Evolutionary conservation across 1,284 basidiomycete species (phyloP).

Genomic region (Cerioporus squamosus): DNA sequence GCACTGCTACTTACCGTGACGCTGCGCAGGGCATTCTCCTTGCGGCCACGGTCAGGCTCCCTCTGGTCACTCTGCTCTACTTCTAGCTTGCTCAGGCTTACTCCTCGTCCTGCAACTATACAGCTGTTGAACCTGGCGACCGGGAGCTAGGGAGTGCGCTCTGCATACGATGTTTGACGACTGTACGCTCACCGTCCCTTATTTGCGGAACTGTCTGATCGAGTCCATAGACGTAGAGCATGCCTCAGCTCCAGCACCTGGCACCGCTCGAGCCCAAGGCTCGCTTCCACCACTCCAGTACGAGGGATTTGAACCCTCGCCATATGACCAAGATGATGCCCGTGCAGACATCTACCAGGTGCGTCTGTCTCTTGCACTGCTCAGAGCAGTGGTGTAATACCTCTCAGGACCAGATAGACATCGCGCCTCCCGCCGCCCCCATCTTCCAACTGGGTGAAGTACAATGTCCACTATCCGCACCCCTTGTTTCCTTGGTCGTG

Average conservation of each 20-base stretch:
- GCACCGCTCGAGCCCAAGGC: conserved; percentile 40
- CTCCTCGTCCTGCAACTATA: too few species aligned
- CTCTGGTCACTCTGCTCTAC: neutral
- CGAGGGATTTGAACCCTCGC: conserved; percentile 85
- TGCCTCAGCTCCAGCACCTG: conserved; percentile 55
- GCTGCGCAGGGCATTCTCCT: neutral
- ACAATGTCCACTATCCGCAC: conserved; percentile 86
- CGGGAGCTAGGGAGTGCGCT: neutral
- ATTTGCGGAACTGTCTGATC: neutral
- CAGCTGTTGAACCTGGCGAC: too few species aligned
- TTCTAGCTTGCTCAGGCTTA: neutral
- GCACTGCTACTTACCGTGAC: too few species aligned
- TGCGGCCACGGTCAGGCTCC: neutral
- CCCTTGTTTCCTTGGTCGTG: conserved; percentile 79
- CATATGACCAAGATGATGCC: conserved; percentile 55
- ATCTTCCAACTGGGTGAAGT: conserved; percentile 88
- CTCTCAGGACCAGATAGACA: conserved; percentile 18
- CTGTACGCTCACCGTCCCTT: conserved; percentile 54
- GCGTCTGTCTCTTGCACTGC: neutral
- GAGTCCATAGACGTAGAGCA: conserved; percentile 79
- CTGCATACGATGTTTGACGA: conserved; percentile 76
- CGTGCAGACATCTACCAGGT: conserved; percentile 49
- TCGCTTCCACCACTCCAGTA: conserved; percentile 70
- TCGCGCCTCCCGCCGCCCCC: conserved; percentile 42
- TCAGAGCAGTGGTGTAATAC: neutral